Evolutionary conservation across 495 filamentous ascomycete genomes (phyloP).

Genomic region (Penicillium angulare): DNA sequence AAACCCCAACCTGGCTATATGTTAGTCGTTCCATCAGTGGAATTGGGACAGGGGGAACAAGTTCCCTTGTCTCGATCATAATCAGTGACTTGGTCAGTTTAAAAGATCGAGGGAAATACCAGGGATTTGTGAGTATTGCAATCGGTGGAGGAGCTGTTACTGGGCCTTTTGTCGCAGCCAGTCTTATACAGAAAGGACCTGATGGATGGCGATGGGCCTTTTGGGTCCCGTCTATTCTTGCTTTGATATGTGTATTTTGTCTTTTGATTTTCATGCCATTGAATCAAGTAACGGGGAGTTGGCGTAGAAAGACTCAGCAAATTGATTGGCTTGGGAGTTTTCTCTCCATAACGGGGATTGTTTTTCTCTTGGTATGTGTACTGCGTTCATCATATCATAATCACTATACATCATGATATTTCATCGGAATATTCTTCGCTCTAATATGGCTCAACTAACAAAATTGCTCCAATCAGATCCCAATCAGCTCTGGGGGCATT

Average conservation of each 20-base stretch:
- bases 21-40: constrained; percentile 49
- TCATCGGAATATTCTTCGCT: no score
- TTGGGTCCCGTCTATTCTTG: constrained; percentile 13
- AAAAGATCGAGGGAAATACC: constrained; percentile 38
- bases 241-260: constrained; percentile 22
- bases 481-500: constrained; percentile 57
- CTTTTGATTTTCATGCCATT: not conserved
- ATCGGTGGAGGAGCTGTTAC: constrained; percentile 36
- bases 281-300: not conserved
- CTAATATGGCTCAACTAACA: not conserved
- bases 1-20: constrained; percentile 46
- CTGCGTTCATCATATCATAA: not conserved
- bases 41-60: constrained; percentile 46
- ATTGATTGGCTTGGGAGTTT: constrained; percentile 54
- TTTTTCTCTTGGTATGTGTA: constrained; percentile 40
- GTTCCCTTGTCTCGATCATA: constrained; percentile 43
- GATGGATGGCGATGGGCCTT: constrained; percentile 8
- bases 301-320: constrained; percentile 29
- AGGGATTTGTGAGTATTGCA: constrained; percentile 36
- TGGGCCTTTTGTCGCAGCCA: constrained; percentile 38
- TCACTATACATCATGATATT: no score
- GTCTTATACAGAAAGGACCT: not conserved
- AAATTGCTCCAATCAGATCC: constrained; percentile 29
- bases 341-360: constrained; percentile 43
- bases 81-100: constrained; percentile 44